phyloP scores from a whole-genome alignment of 2,329 filamentous ascomycete genomes.

The Ceratocystis cacaofunesta region DNA sequence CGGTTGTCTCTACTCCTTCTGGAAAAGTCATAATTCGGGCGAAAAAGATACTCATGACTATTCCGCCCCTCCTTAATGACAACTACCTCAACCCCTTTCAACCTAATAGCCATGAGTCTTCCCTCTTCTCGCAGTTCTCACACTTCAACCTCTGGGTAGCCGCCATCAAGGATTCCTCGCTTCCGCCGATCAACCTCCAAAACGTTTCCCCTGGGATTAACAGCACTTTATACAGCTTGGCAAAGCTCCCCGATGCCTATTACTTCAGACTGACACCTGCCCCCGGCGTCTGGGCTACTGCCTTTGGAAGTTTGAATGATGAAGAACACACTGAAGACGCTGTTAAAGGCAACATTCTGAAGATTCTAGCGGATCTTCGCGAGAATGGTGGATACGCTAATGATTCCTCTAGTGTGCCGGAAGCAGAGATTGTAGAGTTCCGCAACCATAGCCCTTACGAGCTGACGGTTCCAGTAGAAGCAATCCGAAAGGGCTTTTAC shows the following conservation, averaged over 20 bases:
- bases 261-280: conserved; percentile 1
- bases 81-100: conserved; percentile 18
- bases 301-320: conserved; percentile 16
- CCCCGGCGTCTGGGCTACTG: conserved; percentile 2
- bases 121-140: conserved; percentile 7
- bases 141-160: conserved; percentile 7
- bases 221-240: conserved; percentile 13
- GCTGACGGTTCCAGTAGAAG: conserved; percentile 21
- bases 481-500: conserved; percentile 25
- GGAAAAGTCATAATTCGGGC: conserved; percentile 58
- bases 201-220: conserved; percentile 12
- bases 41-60: conserved; percentile 75
- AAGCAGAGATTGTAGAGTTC: conserved; percentile 22
- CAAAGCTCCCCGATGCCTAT: background rate
- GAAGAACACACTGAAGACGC: conserved; percentile 16
- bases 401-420: background rate
- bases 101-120: conserved; percentile 17
- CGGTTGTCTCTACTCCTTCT: conserved; percentile 53
- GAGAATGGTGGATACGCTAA: conserved; percentile 6
- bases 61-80: conserved; percentile 50
- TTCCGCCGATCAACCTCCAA: conserved; percentile 1
- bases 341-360: conserved; percentile 17
- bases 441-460: conserved; percentile 23
- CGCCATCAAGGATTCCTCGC: conserved; percentile 1
- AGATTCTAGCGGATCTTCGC: conserved; percentile 12